These are phyloP conservation scores for Diaporthe sp. DNA, from an alignment of 2,329 filamentous ascomycete species.

Conservation along the genomic window DNA sequence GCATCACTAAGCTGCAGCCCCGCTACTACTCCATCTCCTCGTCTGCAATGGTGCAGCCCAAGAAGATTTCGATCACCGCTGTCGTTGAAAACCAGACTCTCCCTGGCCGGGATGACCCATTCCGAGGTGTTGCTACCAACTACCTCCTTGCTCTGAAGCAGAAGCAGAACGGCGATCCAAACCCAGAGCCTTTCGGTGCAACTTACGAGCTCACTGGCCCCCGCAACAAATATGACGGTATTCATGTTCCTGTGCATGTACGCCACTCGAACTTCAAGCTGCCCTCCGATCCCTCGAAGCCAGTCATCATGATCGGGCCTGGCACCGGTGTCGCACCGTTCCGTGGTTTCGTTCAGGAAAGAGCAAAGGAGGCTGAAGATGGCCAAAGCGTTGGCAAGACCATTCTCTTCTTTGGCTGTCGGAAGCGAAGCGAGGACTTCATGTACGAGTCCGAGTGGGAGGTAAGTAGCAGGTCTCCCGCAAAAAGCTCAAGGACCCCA, in stretches of 20 bases:
- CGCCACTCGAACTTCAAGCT: slow-evolving; percentile 99
- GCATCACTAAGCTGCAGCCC: slow-evolving; percentile 93
- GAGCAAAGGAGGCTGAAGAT: slow-evolving; percentile 83
- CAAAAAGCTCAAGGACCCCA: neutral
- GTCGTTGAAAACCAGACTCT: slow-evolving; percentile 89
- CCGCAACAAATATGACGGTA: slow-evolving; percentile 96
- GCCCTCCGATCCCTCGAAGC: slow-evolving; percentile 93
- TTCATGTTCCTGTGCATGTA: slow-evolving; percentile 94
- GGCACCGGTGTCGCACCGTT: slow-evolving; percentile 98
- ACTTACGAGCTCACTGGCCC: slow-evolving; percentile 91
- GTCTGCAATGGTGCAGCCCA: slow-evolving; percentile 92
- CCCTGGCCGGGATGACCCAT: slow-evolving; percentile 80
- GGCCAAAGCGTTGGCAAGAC: slow-evolving; percentile 89
- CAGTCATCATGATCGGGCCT: slow-evolving; percentile 95
- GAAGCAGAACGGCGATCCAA: slow-evolving; percentile 91
- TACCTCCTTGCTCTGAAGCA: slow-evolving; percentile 95
- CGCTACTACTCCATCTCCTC: slow-evolving; percentile 99
- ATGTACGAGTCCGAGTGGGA: slow-evolving; percentile 93
- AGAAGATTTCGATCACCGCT: slow-evolving; percentile 95
- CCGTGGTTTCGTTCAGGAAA: slow-evolving; percentile 94
- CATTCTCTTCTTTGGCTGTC: slow-evolving; percentile 94
- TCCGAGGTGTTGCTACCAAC: slow-evolving; percentile 97
- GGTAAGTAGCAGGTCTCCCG: slow-evolving; percentile 67
- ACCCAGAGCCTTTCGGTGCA: slow-evolving; percentile 85
- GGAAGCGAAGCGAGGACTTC: slow-evolving; percentile 90